Evolutionary conservation across 2,329 filamentous ascomycete species (phyloP).

Genomic region (Penicillium sp.): DNA sequence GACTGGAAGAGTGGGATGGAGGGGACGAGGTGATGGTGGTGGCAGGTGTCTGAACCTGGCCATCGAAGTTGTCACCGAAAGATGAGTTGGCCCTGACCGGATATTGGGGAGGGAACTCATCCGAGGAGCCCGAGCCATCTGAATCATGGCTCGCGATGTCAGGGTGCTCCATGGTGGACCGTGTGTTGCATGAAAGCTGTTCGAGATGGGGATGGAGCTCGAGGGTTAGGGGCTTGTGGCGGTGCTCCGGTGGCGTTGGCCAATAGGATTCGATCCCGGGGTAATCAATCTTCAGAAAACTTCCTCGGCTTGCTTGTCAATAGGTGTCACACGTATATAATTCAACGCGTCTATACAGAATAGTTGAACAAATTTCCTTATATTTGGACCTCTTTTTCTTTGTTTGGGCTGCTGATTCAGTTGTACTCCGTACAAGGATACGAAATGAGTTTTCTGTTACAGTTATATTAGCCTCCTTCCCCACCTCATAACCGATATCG

Average conservation of each 20-base stretch:
- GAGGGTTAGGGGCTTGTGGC: slow-evolving; percentile 9
- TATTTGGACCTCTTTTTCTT: too few species aligned
- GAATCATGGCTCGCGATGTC: slow-evolving; percentile 39
- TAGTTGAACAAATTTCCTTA: too few species aligned
- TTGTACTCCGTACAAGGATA: too few species aligned
- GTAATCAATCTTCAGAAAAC: neutral
- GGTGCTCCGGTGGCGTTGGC: slow-evolving; percentile 4
- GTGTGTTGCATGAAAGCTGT: slow-evolving; percentile 12
- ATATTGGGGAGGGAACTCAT: slow-evolving; percentile 37
- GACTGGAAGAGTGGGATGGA: slow-evolving; percentile 22
- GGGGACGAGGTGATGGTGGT: slow-evolving; percentile 34
- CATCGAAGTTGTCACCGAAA: slow-evolving; percentile 29
- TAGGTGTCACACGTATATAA: too few species aligned
- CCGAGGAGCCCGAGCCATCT: slow-evolving; percentile 39
- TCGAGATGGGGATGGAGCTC: slow-evolving; percentile 6
- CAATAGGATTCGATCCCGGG: slow-evolving; percentile 2
- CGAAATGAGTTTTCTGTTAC: too few species aligned
- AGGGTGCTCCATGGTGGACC: slow-evolving; percentile 40
- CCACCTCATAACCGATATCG: too few species aligned
- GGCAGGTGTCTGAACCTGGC: slow-evolving; percentile 27
- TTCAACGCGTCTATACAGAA: too few species aligned
- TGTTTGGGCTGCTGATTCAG: too few species aligned
- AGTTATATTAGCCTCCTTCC: too few species aligned
- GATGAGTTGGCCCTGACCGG: slow-evolving; percentile 29
- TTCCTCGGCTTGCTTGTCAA: too few species aligned